Conservation (phyloP, 176 grass and related monocot genomes). For the Oryza meridionalis region DNA sequence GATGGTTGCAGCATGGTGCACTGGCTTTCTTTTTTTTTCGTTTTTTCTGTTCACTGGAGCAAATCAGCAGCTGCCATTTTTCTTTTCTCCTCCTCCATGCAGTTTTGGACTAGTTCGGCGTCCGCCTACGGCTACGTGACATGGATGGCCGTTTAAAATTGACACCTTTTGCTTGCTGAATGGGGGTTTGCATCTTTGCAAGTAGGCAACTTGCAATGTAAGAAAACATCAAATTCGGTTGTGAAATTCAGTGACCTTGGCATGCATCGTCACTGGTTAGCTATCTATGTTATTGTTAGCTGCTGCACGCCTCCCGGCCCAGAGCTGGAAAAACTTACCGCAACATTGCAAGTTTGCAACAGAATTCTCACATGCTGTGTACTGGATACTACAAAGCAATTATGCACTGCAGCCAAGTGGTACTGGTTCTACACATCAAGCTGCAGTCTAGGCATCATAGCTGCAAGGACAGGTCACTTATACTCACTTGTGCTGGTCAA, state of each 20-base stretch:
- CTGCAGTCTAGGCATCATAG: conserved; percentile 16
- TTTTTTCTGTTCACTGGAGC: neutral
- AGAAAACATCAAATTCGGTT: conserved; percentile 1
- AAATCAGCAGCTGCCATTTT: conserved; percentile 14
- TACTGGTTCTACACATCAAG: conserved; percentile 24
- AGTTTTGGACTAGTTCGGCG: conserved; percentile 19
- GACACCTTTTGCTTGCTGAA: conserved; percentile 25
- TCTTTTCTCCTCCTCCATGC: neutral
- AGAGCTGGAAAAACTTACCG: neutral
- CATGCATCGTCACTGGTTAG: neutral
- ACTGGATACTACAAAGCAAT: conserved; percentile 7
- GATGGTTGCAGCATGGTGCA: conserved; percentile 32
- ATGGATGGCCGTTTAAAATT: conserved; percentile 28
- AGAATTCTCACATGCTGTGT: neutral
- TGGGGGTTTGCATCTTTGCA: neutral
- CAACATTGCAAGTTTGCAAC: neutral
- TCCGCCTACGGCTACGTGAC: conserved; percentile 9
- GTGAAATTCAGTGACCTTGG: neutral
- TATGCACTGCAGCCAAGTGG: neutral
- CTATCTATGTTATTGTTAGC: neutral
- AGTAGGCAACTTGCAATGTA: conserved; percentile 31
- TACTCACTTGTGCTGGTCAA: conserved; percentile 9
- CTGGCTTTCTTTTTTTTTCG: neutral
- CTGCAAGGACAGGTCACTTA: conserved; percentile 26
- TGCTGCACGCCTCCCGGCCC: neutral